phyloP scores from a whole-genome alignment of 202 grass and related monocot species.

The Hordeum pubiflorum region DNA sequence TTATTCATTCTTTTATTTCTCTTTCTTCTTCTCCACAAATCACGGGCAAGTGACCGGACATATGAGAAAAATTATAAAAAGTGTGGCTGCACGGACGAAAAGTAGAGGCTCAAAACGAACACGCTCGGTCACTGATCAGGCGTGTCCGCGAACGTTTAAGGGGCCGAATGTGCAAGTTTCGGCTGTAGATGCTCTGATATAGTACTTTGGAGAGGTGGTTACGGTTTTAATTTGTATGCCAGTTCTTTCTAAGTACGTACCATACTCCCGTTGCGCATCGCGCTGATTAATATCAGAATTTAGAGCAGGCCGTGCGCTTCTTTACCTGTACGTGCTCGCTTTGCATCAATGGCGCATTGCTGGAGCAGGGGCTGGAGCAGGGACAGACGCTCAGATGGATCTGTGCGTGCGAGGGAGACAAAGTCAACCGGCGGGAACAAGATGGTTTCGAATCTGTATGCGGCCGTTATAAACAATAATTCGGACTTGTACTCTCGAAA shows the following conservation, averaged over 20 bases:
- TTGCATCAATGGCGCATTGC: neutral
- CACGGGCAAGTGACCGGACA: too few relatives aligned
- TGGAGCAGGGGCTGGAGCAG: neutral
- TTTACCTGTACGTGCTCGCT: neutral
- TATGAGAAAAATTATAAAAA: too few relatives aligned
- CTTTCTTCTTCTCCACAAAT: too few relatives aligned
- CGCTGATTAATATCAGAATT: too few relatives aligned
- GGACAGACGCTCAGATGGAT: neutral
- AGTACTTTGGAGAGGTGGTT: neutral
- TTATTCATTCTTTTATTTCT: too few relatives aligned
- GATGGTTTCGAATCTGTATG: neutral
- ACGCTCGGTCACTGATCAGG: too few relatives aligned
- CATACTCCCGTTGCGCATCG: too few relatives aligned
- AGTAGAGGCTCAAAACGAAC: too few relatives aligned
- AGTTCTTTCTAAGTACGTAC: too few relatives aligned
- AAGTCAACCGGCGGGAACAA: neutral
- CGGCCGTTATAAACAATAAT: neutral
- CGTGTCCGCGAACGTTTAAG: too few relatives aligned
- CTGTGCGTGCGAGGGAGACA: neutral
- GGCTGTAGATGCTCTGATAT: neutral
- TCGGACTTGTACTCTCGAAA: neutral
- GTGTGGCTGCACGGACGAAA: too few relatives aligned
- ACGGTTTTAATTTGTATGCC: neutral
- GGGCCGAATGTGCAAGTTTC: accelerated
- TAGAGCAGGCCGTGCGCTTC: too few relatives aligned